Conservation (phyloP, 371 early-diverging fungal species). For the Mortierella sp. region DNA sequence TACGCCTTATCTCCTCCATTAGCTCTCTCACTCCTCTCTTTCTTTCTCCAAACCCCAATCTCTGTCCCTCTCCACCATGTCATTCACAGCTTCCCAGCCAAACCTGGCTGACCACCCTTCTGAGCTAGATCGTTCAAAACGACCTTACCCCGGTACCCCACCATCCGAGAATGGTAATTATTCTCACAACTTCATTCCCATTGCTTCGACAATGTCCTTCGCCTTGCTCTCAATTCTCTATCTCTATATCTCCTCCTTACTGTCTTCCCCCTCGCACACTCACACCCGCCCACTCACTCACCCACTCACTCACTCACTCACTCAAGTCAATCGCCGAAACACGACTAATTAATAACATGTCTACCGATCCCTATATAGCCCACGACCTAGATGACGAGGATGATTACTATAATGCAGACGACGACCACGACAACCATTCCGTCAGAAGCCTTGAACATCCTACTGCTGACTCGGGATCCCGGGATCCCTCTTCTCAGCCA, state of each 20-base stretch:
- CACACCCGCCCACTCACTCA: no score
- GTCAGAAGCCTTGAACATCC: slow-evolving; percentile 18
- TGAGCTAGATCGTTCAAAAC: slow-evolving; percentile 38
- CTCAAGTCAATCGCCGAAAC: not conserved
- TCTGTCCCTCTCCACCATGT: slow-evolving; percentile 10
- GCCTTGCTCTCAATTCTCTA: no score
- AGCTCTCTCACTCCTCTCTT: not conserved
- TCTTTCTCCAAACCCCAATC: not conserved
- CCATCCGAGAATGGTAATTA: slow-evolving; percentile 34
- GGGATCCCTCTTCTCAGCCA: slow-evolving; percentile 38
- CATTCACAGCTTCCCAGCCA: slow-evolving; percentile 15
- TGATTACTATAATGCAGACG: slow-evolving; percentile 17
- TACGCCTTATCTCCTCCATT: no score
- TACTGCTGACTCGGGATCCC: not conserved
- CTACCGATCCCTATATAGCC: not conserved
- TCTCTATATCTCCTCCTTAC: no score
- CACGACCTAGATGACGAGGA: slow-evolving; percentile 20
- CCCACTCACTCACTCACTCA: not conserved
- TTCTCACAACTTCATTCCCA: not conserved
- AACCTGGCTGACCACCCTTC: not conserved
- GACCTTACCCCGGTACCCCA: slow-evolving; percentile 33
- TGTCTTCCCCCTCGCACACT: no score
- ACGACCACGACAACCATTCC: slow-evolving; percentile 27
- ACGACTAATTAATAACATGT: not conserved
- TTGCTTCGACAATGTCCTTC: not conserved